phyloP scores from a whole-genome alignment of 768 basidiomycete species.

The Lactarius vividus region DNA sequence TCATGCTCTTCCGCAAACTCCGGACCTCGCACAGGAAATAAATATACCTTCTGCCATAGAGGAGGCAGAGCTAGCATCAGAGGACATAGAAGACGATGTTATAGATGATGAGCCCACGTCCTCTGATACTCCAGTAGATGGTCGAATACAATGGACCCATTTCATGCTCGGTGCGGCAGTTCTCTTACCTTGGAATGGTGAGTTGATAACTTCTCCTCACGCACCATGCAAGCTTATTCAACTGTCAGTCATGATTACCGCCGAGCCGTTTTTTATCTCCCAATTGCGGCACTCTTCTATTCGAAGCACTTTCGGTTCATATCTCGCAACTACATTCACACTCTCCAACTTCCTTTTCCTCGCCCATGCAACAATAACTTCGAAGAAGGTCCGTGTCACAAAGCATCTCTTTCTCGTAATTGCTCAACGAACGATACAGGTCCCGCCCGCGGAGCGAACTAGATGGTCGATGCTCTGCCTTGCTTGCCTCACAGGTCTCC shows the following conservation, averaged over 20 bases:
- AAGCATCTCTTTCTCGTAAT: not conserved
- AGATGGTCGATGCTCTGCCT: constrained; percentile 50
- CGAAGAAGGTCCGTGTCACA: constrained; percentile 48
- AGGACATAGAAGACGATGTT: constrained; percentile 17
- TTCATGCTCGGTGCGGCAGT: constrained; percentile 77
- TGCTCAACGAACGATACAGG: constrained; percentile 38
- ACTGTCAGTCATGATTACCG: constrained; percentile 79
- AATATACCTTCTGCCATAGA: constrained; percentile 15
- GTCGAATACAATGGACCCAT: constrained; percentile 57
- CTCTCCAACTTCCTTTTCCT: constrained; percentile 66
- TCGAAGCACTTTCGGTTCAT: constrained; percentile 47
- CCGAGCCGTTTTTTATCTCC: constrained; percentile 75
- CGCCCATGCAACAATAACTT: constrained; percentile 67
- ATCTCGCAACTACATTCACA: constrained; percentile 49
- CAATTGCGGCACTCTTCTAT: constrained; percentile 60
- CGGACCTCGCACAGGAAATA: not conserved
- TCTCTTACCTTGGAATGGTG: constrained; percentile 90
- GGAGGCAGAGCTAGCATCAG: constrained; percentile 10
- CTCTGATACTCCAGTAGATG: constrained; percentile 35
- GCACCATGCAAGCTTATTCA: constrained; percentile 1
- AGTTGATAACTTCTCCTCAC: constrained; percentile 27
- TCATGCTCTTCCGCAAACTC: constrained; percentile 20
- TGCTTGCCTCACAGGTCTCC: constrained; percentile 51
- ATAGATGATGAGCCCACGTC: not conserved
- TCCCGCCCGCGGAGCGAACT: constrained; percentile 58